These are phyloP conservation scores for Colletotrichum spinosum DNA, from an alignment of 2,329 filamentous ascomycete genomes.

Conservation along the genomic window DNA sequence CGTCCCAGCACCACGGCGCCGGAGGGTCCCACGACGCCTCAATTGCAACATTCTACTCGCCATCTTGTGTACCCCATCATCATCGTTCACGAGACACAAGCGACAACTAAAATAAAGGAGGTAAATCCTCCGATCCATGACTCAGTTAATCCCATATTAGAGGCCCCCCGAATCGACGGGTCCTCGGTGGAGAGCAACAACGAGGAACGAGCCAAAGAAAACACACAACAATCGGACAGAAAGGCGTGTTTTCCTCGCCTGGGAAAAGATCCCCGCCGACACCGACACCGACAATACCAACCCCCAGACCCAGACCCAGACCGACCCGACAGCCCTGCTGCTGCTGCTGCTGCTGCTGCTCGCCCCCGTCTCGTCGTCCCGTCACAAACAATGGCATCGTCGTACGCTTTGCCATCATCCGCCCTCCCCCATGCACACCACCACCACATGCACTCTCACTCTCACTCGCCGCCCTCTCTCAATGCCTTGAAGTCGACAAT, in stretches of 20 bases:
- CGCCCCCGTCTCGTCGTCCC: too few species aligned
- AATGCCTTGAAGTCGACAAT: constrained; percentile 51
- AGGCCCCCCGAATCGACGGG: constrained; percentile 24
- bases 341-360: neutral
- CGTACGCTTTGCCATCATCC: constrained; percentile 65
- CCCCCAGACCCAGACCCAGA: constrained; percentile 21
- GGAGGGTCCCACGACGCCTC: constrained; percentile 22
- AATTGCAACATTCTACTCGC: constrained; percentile 12
- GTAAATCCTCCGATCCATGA: constrained; percentile 18
- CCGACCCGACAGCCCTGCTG: constrained; percentile 14
- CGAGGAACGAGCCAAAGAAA: constrained; percentile 30
- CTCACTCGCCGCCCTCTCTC: constrained; percentile 53
- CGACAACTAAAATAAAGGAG: neutral
- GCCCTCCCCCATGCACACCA: constrained; percentile 61
- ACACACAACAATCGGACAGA: neutral
- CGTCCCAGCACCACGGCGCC: constrained; percentile 17
- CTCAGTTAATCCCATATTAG: constrained; percentile 15
- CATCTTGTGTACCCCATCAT: neutral
- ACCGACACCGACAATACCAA: neutral
- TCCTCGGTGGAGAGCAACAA: constrained; percentile 29
- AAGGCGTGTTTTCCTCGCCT: constrained; percentile 12
- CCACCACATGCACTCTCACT: constrained; percentile 54
- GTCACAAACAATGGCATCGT: constrained; percentile 56
- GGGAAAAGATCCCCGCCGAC: constrained; percentile 11
- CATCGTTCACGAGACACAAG: constrained; percentile 1